Evolutionary conservation across 192 early-diverging fungal genomes (phyloP), one percentile per base, ranked within the genome.

Genomic region (Coemansia sp.): DNA sequence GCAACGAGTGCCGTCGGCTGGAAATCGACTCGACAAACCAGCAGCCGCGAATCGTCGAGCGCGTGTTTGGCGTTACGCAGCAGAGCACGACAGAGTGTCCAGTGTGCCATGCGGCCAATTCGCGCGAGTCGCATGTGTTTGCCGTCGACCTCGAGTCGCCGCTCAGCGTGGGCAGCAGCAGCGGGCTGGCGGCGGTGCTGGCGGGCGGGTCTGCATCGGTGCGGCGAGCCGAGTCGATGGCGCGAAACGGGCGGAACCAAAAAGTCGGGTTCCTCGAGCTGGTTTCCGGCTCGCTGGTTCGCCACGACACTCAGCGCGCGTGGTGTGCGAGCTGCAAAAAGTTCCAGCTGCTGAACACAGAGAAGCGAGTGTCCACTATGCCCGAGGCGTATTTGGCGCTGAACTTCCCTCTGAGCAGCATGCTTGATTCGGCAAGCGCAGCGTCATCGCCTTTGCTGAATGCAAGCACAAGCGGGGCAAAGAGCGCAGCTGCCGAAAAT

Each of bases 281-380:
- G 6, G 55, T 75, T 21, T 49, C 50, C 7, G 64, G 65, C 11
- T 48, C 73, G 0, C 60, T 74, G 55, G 68, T 60, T 0, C 60
- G 63, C 0, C 21, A 38, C 5, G 74, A 74, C 7, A 75, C 71
- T 5, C 67, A 62, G 49, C 81, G 86, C 1, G 94, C 93, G 15
- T 96, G 93, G 91, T 98, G 96, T 62, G 62, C 85, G 5, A 66
- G 72, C 20, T 98, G 96, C 73, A 87, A 87, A 36, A 83, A 87
- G 69, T 97, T 95, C 68, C 91, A 92, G 59, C 85, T 91, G 5
- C 88, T 87, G 14, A 83, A 86, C 0, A 91, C 92, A 25, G 86
- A 82, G 31, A 93, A 91, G 61, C 71, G 81, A 14, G 75, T 93
- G 15, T 85, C 84, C 44, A 71, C 77, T 6, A 70, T 88, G 9